Evolutionary conservation across 345 rosid species (phyloP), one percentile per base, ranked within the genome.

Genomic region (Populus nigra): DNA sequence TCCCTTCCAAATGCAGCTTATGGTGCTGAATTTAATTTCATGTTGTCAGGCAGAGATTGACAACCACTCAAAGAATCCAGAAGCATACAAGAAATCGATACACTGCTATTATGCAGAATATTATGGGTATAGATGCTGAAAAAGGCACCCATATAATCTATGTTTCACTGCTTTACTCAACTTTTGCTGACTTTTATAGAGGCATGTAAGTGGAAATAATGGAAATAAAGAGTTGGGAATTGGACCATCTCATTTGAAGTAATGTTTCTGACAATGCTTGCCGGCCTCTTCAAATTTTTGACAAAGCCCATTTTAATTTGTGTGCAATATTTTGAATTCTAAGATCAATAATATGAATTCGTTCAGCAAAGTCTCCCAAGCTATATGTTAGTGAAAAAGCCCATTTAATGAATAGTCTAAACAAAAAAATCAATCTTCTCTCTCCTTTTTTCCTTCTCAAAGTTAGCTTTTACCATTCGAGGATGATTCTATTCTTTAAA

Each of bases 41-140:
- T 68, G 13, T 76, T 79, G 79, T 79, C 92, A 94, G 97, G 83
- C 84, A 66, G 91, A 89, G 35, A 33, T 33, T 3, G 89, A 89
- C 15, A 80, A 86, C 84, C 91, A 91, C 78, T 80, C 87, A 6
- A 78, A 88, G 84, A 83, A 90, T 39, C 79, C 84, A 66, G 91
- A 89, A 0, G 92, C 93, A 7, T 90, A 82, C 88, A 96, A 87
- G 89, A 90, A 89, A 79, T 91, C 92, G 80, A 91, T 93, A 76
- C 93, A 90, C 85, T 91, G 91, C 0, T 93, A 90, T 79, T 93
- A 68, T 85, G 72, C 67, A 23, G 38, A 73, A 23, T 45, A 17
- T 65, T 35, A 45, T 4, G 50, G 10, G 22, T 53, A 53, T 53
- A 18, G 23, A 53, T 53, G 23, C n/a, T 53, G 59, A 20, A 53